Base-by-base conservation (phyloP, 768 basidiomycete species). In the Lactarius psammicola region DNA sequence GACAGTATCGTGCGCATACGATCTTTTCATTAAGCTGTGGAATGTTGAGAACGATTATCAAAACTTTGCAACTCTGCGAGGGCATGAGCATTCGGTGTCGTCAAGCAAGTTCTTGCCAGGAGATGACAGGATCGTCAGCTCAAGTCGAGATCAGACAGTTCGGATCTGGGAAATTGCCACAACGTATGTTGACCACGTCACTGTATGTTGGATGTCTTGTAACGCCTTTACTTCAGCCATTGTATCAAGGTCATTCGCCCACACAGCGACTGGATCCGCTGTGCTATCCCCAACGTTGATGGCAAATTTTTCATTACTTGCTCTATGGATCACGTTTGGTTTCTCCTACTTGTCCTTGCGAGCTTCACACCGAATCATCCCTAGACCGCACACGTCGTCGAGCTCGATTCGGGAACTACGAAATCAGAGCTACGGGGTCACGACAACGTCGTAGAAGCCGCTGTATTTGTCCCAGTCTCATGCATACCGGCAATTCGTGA, bases 51-150 rank as follows among this genome's bases (percentile, higher is more conserved):
- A 85, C 71, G 84, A 85, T 55, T 86, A 83, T 73, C 82, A 80
- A 71, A 84, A 84, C 69, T 76, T 76, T 51, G 80, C 80, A 70
- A 85, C 84, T 6, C 72, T 85, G n/a, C 78, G 78, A 65, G 85
- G 84, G 2, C 85, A 86, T 68, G 85, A 86, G 65, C 85, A 86
- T 71, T 78, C 81, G 15, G 81, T 86, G 34, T 85, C 84, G 2
- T 79, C 78, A 4, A 84, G 81, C 1, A 77, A 80, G 17, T 85
- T 85, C 71, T 72, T 84, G 54, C 84, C 84, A 7, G 79, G 79
- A 31, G 85, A 85, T 58, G 81, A 81, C 65, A 78, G 75, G 46
- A 76, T 86, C 67, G 78, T 85, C 33, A 82, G 81, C 63, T 81
- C 84, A 4, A 84, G 84, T 71, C 74, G 85, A 65, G 85, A 85